Base-by-base conservation (phyloP, 495 filamentous ascomycete species). In the Neurospora intermedia region DNA sequence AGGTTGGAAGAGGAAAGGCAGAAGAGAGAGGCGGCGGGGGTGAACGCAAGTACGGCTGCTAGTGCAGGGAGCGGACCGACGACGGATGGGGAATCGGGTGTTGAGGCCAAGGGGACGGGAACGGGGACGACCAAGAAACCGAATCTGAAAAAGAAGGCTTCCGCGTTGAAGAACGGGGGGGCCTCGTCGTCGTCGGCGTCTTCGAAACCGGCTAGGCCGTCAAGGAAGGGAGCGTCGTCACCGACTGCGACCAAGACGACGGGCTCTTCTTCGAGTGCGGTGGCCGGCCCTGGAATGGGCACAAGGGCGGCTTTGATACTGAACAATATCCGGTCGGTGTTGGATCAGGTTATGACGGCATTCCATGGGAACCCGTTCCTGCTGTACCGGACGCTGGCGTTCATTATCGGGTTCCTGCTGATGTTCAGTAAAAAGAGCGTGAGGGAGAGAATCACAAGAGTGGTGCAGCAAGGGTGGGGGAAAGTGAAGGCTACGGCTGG, bases 401-500 rank as follows among this genome's bases (percentile, higher is more conserved):
- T 98, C 78, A 75, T 97, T 27, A 83, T 95, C n/a, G 91, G 92
- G 62, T 85, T 99, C 70, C 73, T 97, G 59, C 82, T 93, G 77
- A 88, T 95, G 75, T 85, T 97, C 71, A 90, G 91, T 79, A 86
- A 91, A 75, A 88, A 88, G 76, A 89, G 90, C 76, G 83, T 97
- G 11, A 88, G 93, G 43, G 91, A 97, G 72, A 88, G 91, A 72
- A 78, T 98, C 39, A 84, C 88, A 73, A 86, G 89, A 73, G 84
- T 93, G 42, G 79, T 94, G 54, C 88, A 87, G 70, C 80, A 86
- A 40, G 88, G 89, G 31, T 98, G 94, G 96, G 87, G 89, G 41
- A 98, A 97, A 82, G 84, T 98, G 9, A 89, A 85, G 74, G 86
- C 88, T 43, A 99, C 96, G 0, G 90, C 95, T 18, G 94, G 95